Conservation (phyloP, 192 early-diverging fungal species). For the Funneliformis mosseae region DNA sequence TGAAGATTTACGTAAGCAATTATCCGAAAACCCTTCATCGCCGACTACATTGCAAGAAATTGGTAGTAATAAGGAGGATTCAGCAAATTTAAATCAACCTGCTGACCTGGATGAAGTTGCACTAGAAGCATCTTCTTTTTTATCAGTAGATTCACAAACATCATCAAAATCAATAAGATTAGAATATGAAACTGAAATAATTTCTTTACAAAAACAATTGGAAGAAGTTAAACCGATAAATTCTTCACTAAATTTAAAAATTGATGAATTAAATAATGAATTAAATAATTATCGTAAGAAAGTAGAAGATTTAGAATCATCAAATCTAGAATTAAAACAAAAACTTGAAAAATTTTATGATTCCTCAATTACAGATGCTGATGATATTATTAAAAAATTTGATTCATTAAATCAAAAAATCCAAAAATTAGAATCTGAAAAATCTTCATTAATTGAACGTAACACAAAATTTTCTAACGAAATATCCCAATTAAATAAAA, state of each 20-base stretch:
- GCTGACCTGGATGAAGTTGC: background rate
- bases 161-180: background rate
- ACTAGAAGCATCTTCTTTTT: background rate
- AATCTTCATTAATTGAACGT: background rate
- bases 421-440: background rate
- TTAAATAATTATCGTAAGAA: conserved; percentile 1
- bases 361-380: no score
- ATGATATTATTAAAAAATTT: background rate
- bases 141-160: background rate
- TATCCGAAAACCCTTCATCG: background rate
- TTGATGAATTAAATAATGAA: background rate
- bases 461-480: background rate
- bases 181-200: background rate
- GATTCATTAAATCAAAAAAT: background rate
- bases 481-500: background rate
- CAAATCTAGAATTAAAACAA: background rate
- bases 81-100: background rate
- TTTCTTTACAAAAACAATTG: background rate
- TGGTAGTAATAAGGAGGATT: background rate
- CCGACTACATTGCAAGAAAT: background rate
- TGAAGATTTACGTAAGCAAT: background rate
- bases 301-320: background rate
- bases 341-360: background rate
- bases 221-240: background rate
- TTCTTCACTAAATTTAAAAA: background rate